Base-by-base conservation (phyloP, 2,329 filamentous ascomycete genomes). In the Hypocrella siamensis region DNA sequence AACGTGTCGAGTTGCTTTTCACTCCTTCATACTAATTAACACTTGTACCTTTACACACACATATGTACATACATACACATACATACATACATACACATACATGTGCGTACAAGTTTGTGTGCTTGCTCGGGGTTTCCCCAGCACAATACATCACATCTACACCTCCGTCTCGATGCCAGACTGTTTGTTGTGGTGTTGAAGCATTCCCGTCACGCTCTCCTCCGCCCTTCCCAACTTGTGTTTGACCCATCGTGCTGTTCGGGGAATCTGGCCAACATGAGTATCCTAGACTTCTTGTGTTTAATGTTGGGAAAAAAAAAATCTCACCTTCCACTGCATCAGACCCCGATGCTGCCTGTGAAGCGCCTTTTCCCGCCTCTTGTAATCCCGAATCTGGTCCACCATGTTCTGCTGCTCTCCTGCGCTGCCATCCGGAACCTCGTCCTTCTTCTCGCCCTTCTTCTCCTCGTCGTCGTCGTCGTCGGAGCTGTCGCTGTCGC, bases 101-200 rank as follows among this genome's bases (percentile, higher is more conserved):
- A n/a, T n/a, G n/a, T n/a, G n/a, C n/a, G n/a, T n/a, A n/a, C n/a
- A n/a, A n/a, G n/a, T n/a, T n/a, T n/a, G n/a, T n/a, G n/a, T n/a
- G 21, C 21, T 24, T 24, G 21, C 21, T 24, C 9, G 9, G 21
- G 12, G 21, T 24, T 24, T 4, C 21, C 21, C 12, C 12, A 3
- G 9, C 21, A 8, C 12, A 24, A 3, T 4, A 8, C 21, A 8
- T n/a, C 21, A 8, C 8, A 9, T 14, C 25, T 26, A 81, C 25
- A 75, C 73, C 53, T 83, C 78, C 14, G 75, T 81, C 60, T 82
- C 77, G 41, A 81, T 61, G 1, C 69, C 73, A 8, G 53, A 49
- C 19, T 65, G 63, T 43, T 72, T 68, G 14, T 71, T 66, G 32
- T 61, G 54, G 46, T 79, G 72, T 31, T 71, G 61, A 40, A 80